phyloP scores from a whole-genome alignment of 257 asterid species.

The Marsdenia floribunda region DNA sequence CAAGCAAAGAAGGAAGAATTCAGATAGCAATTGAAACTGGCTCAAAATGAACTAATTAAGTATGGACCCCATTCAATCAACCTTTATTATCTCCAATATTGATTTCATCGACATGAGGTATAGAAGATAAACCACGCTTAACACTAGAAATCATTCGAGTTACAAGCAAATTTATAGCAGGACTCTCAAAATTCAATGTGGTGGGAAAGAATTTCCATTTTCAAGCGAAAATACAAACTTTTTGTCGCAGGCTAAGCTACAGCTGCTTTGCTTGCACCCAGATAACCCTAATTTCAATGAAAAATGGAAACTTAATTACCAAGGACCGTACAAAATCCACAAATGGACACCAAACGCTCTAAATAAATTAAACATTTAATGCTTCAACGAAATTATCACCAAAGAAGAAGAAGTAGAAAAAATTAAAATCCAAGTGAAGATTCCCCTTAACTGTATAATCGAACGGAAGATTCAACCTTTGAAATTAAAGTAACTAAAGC shows the following conservation, averaged over 20 bases:
- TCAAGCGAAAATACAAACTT: not conserved
- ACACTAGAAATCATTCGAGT: not conserved
- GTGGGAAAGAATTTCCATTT: not conserved
- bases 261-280: not conserved
- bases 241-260: not conserved
- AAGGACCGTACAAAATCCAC: not conserved
- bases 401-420: too few species aligned
- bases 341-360: not conserved
- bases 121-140: not conserved
- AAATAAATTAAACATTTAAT: not conserved
- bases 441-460: not conserved
- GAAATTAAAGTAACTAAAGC: not conserved
- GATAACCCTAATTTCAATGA: not conserved
- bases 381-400: not conserved
- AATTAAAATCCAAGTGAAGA: not conserved
- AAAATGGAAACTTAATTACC: not conserved
- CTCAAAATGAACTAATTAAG: not conserved
- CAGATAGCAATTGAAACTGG: not conserved
- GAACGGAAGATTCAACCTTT: not conserved
- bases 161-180: not conserved
- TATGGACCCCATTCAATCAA: not conserved
- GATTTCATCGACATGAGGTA: not conserved
- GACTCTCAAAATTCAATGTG: not conserved
- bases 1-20: not conserved
- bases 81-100: not conserved